These are phyloP conservation scores for Asterophora lycoperdoides DNA, from an alignment of 768 basidiomycete species.

Conservation along the genomic window DNA sequence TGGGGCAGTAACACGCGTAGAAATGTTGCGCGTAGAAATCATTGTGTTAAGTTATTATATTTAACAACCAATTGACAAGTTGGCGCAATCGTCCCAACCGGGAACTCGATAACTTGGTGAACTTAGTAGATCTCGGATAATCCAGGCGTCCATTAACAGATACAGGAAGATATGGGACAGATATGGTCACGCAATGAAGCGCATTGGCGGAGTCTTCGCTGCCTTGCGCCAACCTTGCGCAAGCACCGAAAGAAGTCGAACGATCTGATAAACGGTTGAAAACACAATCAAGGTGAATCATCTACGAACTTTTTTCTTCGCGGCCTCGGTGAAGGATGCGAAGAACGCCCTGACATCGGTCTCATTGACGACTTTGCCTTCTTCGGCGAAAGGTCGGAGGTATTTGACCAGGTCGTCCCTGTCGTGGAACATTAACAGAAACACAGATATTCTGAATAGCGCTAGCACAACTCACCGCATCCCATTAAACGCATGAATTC, in stretches of 20 bases:
- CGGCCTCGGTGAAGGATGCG: conserved; percentile 42
- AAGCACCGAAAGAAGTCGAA: neutral
- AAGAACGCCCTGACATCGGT: conserved; percentile 69
- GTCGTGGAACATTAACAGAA: conserved; percentile 7
- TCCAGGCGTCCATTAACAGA: too few relatives aligned
- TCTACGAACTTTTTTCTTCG: conserved; percentile 25
- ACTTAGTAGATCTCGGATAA: too few relatives aligned
- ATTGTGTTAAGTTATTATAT: too few relatives aligned
- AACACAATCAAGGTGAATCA: conserved; percentile 3
- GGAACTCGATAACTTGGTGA: too few relatives aligned
- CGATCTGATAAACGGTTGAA: neutral
- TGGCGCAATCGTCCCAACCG: too few relatives aligned
- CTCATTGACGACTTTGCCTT: conserved; percentile 71
- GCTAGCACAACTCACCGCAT: conserved; percentile 58
- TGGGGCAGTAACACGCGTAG: neutral
- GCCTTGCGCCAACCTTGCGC: too few relatives aligned
- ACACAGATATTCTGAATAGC: neutral
- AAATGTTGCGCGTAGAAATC: neutral
- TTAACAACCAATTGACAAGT: too few relatives aligned
- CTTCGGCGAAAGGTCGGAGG: conserved; percentile 74
- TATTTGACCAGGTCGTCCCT: conserved; percentile 71
- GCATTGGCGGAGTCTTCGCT: neutral
- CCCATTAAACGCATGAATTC: conserved; percentile 78
- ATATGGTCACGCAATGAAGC: too few relatives aligned
- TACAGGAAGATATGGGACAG: too few relatives aligned